Evolutionary conservation across 1,284 basidiomycete genomes (phyloP).

Genomic region (Ustilago sp.): DNA sequence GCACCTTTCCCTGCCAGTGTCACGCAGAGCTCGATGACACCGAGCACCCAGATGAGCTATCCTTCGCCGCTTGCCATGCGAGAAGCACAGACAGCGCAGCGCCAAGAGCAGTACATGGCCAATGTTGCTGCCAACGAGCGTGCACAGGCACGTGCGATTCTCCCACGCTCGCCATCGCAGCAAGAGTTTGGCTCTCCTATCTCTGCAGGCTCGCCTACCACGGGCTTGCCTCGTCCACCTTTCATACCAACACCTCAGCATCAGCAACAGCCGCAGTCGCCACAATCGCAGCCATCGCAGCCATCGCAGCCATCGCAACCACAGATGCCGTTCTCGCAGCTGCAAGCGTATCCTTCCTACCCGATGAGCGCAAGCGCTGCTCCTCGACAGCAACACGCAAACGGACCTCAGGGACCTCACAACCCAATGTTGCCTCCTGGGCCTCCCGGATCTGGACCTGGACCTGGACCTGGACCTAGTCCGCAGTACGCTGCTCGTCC

Average conservation of each 20-base stretch:
- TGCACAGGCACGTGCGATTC: conserved; percentile 43
- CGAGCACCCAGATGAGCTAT: conserved; percentile 53
- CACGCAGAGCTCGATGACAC: conserved; percentile 48
- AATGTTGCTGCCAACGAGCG: conserved; percentile 57
- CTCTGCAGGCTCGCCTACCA: conserved; percentile 17
- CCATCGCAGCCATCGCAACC: conserved; percentile 3
- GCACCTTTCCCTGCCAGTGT: conserved; percentile 64
- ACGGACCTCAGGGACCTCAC: conserved; percentile 6
- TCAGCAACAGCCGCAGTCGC: conserved; percentile 13
- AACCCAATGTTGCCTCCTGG: conserved; percentile 30
- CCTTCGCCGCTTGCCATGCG: conserved; percentile 66
- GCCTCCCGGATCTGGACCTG: conserved; percentile 10
- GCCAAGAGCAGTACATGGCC: conserved; percentile 58
- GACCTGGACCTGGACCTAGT: conserved; percentile 3
- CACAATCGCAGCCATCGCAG: conserved; percentile 11
- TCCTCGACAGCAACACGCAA: conserved; percentile 13
- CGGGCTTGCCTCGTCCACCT: conserved; percentile 38
- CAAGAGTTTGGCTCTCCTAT: conserved; percentile 27
- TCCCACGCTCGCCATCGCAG: conserved; percentile 40
- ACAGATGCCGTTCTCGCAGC: conserved; percentile 25
- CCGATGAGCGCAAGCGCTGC: conserved; percentile 32
- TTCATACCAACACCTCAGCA: conserved; percentile 18
- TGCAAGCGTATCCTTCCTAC: conserved; percentile 47
- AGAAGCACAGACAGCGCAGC: conserved; percentile 62
- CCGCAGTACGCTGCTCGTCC: conserved; percentile 20